phyloP scores from a whole-genome alignment of 2,329 filamentous ascomycete genomes.

The Fusarium falciforme region DNA sequence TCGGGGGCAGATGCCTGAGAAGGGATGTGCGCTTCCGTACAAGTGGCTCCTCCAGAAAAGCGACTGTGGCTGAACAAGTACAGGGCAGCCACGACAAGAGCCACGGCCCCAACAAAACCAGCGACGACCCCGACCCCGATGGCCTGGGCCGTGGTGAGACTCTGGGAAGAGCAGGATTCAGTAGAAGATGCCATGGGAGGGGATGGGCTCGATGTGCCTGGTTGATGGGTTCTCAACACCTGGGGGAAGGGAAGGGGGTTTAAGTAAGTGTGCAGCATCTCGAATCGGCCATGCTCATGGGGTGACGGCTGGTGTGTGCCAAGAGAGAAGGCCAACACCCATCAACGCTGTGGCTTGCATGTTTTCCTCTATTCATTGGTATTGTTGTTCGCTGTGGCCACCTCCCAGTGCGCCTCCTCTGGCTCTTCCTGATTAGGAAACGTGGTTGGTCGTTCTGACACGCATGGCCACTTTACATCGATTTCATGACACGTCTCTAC shows the following conservation, averaged over 20 bases:
- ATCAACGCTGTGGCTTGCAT: neutral
- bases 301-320: neutral
- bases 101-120: neutral
- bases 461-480: neutral
- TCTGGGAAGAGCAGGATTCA: neutral
- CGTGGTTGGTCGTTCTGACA: neutral
- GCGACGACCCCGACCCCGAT: neutral
- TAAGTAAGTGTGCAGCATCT: neutral
- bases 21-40: neutral
- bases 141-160: neutral
- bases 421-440: neutral
- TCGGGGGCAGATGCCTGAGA: neutral
- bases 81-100: neutral
- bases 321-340: neutral
- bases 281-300: neutral
- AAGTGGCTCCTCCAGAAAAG: neutral
- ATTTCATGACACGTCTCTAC: neutral
- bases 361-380: neutral
- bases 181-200: neutral
- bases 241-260: neutral
- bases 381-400: neutral
- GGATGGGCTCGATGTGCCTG: neutral
- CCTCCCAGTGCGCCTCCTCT: neutral
- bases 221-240: neutral
- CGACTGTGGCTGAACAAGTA: neutral